Base-by-base conservation (phyloP, 139 green algal genomes). In the Closterium sp. region DNA sequence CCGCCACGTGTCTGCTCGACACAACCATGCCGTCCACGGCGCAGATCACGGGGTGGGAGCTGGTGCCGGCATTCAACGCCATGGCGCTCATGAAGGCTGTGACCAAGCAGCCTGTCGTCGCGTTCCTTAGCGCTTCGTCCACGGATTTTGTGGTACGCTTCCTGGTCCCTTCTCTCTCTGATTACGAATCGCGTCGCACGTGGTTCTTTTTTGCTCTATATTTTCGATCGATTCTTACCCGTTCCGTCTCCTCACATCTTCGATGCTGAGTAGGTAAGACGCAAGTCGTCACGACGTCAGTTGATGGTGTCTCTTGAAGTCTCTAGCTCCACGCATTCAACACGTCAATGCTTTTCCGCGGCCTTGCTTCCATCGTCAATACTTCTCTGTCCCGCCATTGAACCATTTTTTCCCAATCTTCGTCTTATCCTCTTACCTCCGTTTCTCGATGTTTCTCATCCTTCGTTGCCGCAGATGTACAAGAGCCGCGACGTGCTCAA, bases 31-130 rank as follows among this genome's bases (percentile, higher is more conserved):
- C 62, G 62, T 79, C 62, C 2, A 27, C 17, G 62, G 62, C 62
- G 85, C 85, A 87, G 22, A 89, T 89, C 30, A 89, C 87, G 30
- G 31, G 31, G 24, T 89, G 87, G 87, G 87, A 89, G 87, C 31
- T 89, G 28, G 32, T 89, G 24, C 87, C 87, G 11, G 31, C 87
- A 17, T 73, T 62, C 87, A 89, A 42, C 87, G 13, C 10, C 24
- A 50, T 28, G 24, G 31, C 87, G 87, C 87, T 89, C 31, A 50
- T 73, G 87, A 50, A 89, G 87, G 87, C 87, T 31, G 87, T 89
- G 27, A n/a, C 87, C 19, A 62, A 34, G 24, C 87, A 89, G 87
- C 85, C 85, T 5, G 85, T 87, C 10, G 28, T 87, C 28, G 85
- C 85, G 13, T 87, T 87, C 4, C n/a, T 87, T 21, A 32, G 28